phyloP scores from a whole-genome alignment of 139 green algal genomes.

The Zygnema cylindricum region DNA sequence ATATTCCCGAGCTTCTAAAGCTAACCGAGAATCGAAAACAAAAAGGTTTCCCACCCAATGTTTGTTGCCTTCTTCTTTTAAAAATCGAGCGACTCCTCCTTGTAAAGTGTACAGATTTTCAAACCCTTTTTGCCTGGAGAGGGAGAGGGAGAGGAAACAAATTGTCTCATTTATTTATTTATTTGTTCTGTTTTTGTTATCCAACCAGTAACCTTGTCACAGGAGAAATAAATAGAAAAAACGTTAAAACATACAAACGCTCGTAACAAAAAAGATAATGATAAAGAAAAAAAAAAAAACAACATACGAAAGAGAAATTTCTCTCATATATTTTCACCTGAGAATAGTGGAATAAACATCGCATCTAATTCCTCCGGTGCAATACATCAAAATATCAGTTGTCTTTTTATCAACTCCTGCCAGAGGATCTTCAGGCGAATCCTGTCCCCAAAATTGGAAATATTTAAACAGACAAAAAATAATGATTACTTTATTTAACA shows the following conservation, averaged over 20 bases:
- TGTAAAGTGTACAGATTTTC: conserved; percentile 94
- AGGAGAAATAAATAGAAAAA: conserved; percentile 14
- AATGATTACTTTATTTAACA: too few relatives aligned
- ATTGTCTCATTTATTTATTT: too few relatives aligned
- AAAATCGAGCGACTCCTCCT: conserved; percentile 85
- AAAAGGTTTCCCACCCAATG: conserved; percentile 92
- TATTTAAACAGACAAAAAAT: too few relatives aligned
- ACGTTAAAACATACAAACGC: conserved; percentile 1
- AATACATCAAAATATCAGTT: conserved; percentile 89
- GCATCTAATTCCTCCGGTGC: conserved; percentile 98
- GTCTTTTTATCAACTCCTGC: conserved; percentile 51
- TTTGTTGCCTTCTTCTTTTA: conserved; percentile 52
- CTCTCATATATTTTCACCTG: conserved; percentile 53
- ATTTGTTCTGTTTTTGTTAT: too few relatives aligned
- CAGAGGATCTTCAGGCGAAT: conserved; percentile 31
- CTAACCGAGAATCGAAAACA: conserved; percentile 94
- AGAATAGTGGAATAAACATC: conserved; percentile 96
- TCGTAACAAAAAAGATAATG: background rate
- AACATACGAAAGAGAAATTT: background rate
- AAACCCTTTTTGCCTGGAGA: conserved; percentile 76
- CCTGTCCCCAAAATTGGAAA: conserved; percentile 1
- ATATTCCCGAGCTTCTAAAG: conserved; percentile 51
- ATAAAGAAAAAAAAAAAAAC: background rate
- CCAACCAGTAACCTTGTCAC: too few relatives aligned
- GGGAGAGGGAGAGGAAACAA: too few relatives aligned